These are phyloP conservation scores for Exutisphaerella laricina DNA, from an alignment of 2,329 filamentous ascomycete genomes.

Conservation along the genomic window DNA sequence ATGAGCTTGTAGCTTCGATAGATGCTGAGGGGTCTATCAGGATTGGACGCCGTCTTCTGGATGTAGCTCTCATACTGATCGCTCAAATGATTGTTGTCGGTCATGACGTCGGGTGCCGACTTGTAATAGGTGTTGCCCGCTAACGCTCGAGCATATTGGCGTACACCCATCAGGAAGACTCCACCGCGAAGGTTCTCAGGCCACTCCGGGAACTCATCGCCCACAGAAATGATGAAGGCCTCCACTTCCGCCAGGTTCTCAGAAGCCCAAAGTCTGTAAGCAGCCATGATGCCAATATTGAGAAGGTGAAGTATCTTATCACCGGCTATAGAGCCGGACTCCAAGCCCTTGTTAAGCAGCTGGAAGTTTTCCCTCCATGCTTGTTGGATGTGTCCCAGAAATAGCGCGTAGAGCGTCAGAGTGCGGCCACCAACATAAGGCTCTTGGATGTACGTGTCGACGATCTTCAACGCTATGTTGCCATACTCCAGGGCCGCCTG, in stretches of 20 bases:
- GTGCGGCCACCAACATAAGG: constrained; percentile 62
- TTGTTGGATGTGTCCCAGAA: constrained; percentile 63
- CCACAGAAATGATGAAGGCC: constrained; percentile 64
- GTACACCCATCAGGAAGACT: constrained; percentile 58
- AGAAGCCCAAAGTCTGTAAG: constrained; percentile 63
- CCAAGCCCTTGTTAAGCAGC: constrained; percentile 60
- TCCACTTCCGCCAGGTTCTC: constrained; percentile 66
- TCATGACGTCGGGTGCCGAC: constrained; percentile 54
- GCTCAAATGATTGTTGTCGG: constrained; percentile 61
- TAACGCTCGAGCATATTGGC: constrained; percentile 63
- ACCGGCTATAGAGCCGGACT: constrained; percentile 60
- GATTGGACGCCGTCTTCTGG: constrained; percentile 49
- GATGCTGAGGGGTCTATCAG: constrained; percentile 58
- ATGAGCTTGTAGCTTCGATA: constrained; percentile 56
- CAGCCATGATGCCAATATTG: constrained; percentile 62
- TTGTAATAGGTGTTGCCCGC: constrained; percentile 64
- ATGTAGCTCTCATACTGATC: constrained; percentile 49
- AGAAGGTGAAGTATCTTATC: constrained; percentile 68
- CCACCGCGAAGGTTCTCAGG: constrained; percentile 65
- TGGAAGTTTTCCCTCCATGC: constrained; percentile 55
- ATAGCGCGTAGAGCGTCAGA: constrained; percentile 63
- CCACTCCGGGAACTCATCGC: constrained; percentile 69
- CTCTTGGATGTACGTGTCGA: constrained; percentile 57
- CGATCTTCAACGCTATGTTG: constrained; percentile 56
- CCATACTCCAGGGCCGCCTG: constrained; percentile 62